A percentile compares a stretch with the other conserved stretches of the same genome.
These are phyloP conservation scores for Pythium folliculosum DNA, from an alignment of 352 stramenopile species.

Conservation along the genomic window DNA sequence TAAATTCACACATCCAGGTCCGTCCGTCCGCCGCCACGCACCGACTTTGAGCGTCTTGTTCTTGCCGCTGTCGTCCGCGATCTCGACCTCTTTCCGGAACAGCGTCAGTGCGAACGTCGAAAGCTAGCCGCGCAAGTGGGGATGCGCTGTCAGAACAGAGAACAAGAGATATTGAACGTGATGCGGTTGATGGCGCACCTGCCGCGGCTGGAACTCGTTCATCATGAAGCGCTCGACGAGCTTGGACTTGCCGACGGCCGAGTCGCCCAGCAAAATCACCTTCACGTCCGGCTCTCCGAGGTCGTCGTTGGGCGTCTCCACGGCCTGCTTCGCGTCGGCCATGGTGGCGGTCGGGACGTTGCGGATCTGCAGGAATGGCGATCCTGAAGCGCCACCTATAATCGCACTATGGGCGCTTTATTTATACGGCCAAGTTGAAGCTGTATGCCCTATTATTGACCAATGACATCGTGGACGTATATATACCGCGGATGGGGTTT, in stretches of 20 bases:
- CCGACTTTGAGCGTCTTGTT: constrained; percentile 63
- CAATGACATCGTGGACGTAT: constrained; percentile 3
- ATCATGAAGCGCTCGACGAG: constrained; percentile 95
- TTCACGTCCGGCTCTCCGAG: constrained; percentile 69
- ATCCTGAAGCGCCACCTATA: constrained; percentile 15
- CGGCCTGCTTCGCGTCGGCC: constrained; percentile 26
- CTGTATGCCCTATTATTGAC: not conserved
- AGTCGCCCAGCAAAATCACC: constrained; percentile 93
- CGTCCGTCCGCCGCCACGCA: constrained; percentile 20
- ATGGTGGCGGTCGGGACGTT: too few relatives aligned
- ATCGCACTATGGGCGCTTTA: not conserved
- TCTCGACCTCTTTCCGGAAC: constrained; percentile 91
- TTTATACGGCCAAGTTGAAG: constrained; percentile 19
- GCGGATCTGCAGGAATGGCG: too few relatives aligned
- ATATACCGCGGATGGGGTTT: not conserved
- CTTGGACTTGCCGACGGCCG: constrained; percentile 95
- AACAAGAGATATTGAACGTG: too few relatives aligned
- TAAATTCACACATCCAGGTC: not conserved
- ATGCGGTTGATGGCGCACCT: too few relatives aligned
- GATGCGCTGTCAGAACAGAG: too few relatives aligned
- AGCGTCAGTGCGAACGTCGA: constrained; percentile 96
- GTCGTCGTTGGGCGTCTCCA: constrained; percentile 39
- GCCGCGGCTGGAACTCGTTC: constrained; percentile 94
- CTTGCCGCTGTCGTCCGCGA: constrained; percentile 58
- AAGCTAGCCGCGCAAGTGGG: too few relatives aligned